phyloP scores from a whole-genome alignment of 2,329 filamentous ascomycete genomes.

The Tolypocladium album region DNA sequence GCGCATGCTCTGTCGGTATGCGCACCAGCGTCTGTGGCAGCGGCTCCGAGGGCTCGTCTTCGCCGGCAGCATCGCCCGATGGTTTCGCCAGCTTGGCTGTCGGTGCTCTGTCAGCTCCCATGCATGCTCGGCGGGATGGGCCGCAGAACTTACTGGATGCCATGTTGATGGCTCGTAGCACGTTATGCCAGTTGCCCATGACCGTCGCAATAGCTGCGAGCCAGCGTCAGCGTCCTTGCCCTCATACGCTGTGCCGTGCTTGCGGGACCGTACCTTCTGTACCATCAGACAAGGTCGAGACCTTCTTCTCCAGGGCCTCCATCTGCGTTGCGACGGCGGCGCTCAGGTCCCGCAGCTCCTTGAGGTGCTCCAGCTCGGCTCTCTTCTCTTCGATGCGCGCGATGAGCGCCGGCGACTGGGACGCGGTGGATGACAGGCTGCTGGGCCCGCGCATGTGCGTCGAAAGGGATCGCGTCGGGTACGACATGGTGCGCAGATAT shows the following conservation, averaged over 20 bases:
- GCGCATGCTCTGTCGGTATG: conserved; percentile 72
- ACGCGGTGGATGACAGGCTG: conserved; percentile 33
- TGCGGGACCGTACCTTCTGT: conserved; percentile 56
- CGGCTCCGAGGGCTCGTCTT: conserved; percentile 32
- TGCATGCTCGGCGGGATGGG: conserved; percentile 4
- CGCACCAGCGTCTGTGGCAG: conserved; percentile 75
- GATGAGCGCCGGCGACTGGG: conserved; percentile 59
- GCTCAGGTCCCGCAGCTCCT: conserved; percentile 68
- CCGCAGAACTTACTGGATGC: conserved; percentile 52
- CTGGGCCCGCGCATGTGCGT: conserved; percentile 58
- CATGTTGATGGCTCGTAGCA: conserved; percentile 76
- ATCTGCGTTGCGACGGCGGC: conserved; percentile 71
- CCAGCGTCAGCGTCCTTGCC: conserved; percentile 10
- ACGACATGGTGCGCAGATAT: conserved; percentile 35
- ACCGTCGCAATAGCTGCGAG: conserved; percentile 67
- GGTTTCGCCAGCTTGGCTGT: conserved; percentile 61
- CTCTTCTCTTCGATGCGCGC: conserved; percentile 80
- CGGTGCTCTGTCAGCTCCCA: not conserved
- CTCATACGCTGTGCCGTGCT: too few relatives aligned
- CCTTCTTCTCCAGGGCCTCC: conserved; percentile 69
- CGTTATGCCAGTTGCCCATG: conserved; percentile 79
- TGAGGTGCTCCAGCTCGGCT: conserved; percentile 68
- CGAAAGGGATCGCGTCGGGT: conserved; percentile 45
- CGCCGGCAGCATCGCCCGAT: conserved; percentile 23
- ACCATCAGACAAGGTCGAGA: conserved; percentile 67